Evolutionary conservation across 2,329 filamentous ascomycete genomes (phyloP).

Genomic region (Phaeosphaeriaceae sp.): DNA sequence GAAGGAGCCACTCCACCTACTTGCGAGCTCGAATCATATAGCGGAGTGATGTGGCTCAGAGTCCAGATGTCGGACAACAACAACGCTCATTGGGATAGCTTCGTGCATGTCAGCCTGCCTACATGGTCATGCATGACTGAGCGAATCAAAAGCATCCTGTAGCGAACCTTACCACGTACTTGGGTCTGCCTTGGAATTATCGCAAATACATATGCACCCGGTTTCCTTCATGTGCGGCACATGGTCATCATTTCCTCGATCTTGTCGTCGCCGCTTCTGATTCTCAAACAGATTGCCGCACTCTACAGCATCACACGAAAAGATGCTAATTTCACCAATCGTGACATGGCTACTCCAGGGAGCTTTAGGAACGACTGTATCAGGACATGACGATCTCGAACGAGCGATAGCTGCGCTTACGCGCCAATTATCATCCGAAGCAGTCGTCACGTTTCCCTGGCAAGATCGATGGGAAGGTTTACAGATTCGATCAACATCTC

Average conservation of each 20-base stretch:
- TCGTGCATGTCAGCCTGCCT: background rate
- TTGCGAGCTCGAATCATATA: background rate
- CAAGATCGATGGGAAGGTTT: constrained; percentile 20
- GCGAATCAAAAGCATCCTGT: background rate
- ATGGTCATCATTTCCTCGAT: background rate
- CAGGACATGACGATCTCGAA: background rate
- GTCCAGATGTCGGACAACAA: background rate
- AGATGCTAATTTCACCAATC: constrained; percentile 5
- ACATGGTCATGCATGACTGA: background rate
- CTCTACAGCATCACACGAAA: background rate
- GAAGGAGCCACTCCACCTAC: background rate
- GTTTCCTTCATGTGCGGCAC: background rate
- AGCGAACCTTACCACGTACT: background rate
- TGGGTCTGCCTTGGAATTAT: background rate
- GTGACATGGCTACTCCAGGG: constrained; percentile 3
- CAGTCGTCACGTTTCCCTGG: constrained; percentile 20
- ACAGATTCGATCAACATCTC: constrained; percentile 24
- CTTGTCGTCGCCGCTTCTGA: background rate
- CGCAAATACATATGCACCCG: background rate
- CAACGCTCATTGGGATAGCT: background rate
- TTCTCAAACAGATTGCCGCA: background rate
- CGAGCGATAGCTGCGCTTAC: constrained; percentile 3
- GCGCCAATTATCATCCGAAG: constrained; percentile 14
- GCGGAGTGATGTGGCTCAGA: background rate
- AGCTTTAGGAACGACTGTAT: background rate